Evolutionary conservation across 139 green algal genomes (phyloP), one percentile per base, ranked within the genome.

Genomic region (Edaphochlamys debaryana): DNA sequence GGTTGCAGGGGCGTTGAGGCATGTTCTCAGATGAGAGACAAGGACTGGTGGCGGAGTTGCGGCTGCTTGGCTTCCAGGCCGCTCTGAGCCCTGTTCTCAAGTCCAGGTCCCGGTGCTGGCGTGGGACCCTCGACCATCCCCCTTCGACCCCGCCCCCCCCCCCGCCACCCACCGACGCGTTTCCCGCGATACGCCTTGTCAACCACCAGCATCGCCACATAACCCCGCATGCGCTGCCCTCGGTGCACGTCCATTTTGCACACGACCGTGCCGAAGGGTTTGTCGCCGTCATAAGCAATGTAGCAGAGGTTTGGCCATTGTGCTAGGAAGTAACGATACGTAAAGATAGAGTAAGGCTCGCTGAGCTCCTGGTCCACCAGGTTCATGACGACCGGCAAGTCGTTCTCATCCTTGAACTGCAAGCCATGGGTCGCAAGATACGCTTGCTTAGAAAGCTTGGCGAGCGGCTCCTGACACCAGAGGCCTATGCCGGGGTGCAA

Each of bases 301-400:
- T 93, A 98, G 79, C 94, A 98, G 2, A 99, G 94, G 45, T 96
- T 86, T 1, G 97, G 98, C 97, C 97, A 99, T 20, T 93, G 85
- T 34, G 94, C 89, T 48, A 99, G 77, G 66, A 99, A 99, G 84
- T 96, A 96, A 37, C 97, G 93, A 87, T 99, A 99, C 1, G 98
- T 99, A 92, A 99, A 99, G 19, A 99, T 96, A 58, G 94, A 98
- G 89, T 99, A 99, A 4, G 97, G 97, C 90, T 99, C 97, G 80
- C 92, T 97, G 1, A 99, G 92, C 87, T 99, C 96, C 37, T 92
- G 92, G 84, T 98, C 96, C 6, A 99, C 92, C 0, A 99, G 88
- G 0, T 87, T 27, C 95, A 99, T 99, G 7, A 99, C 89, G n/a
- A 87, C 50, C 0, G 89, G 75, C 36, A 99, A 79, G 75, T 99